Conservation (phyloP, 1,284 basidiomycete genomes). For the Rhodotorula glutinis region DNA sequence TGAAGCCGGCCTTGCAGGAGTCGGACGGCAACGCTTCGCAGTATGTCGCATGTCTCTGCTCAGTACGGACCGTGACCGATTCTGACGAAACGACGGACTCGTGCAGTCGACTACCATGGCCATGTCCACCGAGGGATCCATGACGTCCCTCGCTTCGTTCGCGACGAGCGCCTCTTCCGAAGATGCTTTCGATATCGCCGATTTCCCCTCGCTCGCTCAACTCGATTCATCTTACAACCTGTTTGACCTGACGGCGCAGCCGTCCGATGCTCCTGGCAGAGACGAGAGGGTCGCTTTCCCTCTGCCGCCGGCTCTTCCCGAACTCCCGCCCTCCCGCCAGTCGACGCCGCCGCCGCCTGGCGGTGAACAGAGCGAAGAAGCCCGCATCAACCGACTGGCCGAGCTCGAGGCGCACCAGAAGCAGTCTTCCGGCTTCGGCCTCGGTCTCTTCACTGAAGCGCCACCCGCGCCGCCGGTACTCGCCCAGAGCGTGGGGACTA, state of each 20-base stretch:
- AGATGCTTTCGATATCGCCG: slow-evolving; percentile 33
- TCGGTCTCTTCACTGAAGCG: slow-evolving; percentile 17
- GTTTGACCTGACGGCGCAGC: background rate
- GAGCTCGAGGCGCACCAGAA: slow-evolving; percentile 7
- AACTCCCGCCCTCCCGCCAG: background rate
- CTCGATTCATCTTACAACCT: slow-evolving; percentile 12
- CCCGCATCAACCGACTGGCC: slow-evolving; percentile 11
- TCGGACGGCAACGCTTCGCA: background rate
- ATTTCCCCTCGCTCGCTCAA: slow-evolving; percentile 24
- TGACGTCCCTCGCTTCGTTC: slow-evolving; percentile 18
- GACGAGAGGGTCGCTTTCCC: slow-evolving; percentile 27
- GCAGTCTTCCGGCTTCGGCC: background rate
- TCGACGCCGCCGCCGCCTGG: background rate
- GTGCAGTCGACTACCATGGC: background rate
- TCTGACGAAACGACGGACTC: background rate
- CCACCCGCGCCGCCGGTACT: slow-evolving; percentile 2
- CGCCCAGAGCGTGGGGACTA: background rate
- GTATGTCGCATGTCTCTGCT: background rate
- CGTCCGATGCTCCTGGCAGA: slow-evolving; percentile 2
- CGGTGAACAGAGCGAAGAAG: background rate
- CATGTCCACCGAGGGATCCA: background rate
- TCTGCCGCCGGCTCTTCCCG: slow-evolving; percentile 13
- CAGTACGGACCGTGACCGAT: background rate
- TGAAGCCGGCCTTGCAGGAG: background rate
- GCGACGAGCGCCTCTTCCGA: slow-evolving; percentile 17